These are phyloP conservation scores for Clarireedia paspali DNA, from an alignment of 2,329 filamentous ascomycete species.

Conservation along the genomic window DNA sequence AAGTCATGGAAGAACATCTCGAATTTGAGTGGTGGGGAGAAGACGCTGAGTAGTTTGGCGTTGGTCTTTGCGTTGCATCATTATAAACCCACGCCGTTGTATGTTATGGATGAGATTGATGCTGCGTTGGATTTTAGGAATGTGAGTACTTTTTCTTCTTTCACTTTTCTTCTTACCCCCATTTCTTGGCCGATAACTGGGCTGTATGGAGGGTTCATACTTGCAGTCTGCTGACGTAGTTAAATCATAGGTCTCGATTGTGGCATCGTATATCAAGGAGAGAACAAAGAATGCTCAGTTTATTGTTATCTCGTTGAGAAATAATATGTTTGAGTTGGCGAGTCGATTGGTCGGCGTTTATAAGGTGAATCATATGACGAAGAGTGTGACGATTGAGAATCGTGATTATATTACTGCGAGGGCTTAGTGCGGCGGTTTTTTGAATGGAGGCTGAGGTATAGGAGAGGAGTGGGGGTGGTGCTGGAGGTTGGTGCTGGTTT, in stretches of 20 bases:
- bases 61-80: conserved; percentile 97
- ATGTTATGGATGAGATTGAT: conserved; percentile 99
- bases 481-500: no score
- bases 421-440: neutral
- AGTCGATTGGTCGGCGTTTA: conserved; percentile 92
- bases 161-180: neutral
- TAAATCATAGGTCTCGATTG: conserved; percentile 67
- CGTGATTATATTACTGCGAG: conserved; percentile 53
- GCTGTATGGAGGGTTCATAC: neutral
- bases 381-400: conserved; percentile 86
- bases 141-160: conserved; percentile 48
- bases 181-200: no score
- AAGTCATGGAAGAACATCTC: conserved; percentile 99
- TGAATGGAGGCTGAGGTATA: no score
- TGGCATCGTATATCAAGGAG: conserved; percentile 98
- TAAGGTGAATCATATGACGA: conserved; percentile 99
- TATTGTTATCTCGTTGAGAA: conserved; percentile 93
- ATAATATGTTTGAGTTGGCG: conserved; percentile 99
- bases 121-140: conserved; percentile 96
- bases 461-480: no score
- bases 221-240: conserved; percentile 6
- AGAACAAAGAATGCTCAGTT: conserved; percentile 98
- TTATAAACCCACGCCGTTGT: conserved; percentile 94
- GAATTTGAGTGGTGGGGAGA: conserved; percentile 92
- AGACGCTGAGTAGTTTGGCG: conserved; percentile 87